These are phyloP conservation scores for Suaeda aralocaspica DNA, from an alignment of 148 eudicot species.

Conservation along the genomic window DNA sequence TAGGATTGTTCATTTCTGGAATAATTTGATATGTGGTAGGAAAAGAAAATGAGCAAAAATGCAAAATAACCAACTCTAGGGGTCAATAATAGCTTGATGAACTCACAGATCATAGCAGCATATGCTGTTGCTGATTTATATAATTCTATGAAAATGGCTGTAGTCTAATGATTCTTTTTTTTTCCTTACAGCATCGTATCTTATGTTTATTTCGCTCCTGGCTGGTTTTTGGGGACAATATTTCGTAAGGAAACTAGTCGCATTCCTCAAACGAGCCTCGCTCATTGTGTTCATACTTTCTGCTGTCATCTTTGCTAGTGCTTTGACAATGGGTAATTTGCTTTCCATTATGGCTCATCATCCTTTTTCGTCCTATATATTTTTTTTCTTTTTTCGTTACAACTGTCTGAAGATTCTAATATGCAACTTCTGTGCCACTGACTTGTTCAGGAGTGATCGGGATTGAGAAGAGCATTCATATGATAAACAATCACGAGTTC, in stretches of 20 bases:
- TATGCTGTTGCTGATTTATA: neutral
- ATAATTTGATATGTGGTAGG: neutral
- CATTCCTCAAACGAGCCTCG: conserved; percentile 73
- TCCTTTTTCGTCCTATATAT: too few relatives aligned
- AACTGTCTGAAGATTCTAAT: neutral
- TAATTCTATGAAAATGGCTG: neutral
- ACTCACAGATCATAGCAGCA: neutral
- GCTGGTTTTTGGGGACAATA: conserved; percentile 99
- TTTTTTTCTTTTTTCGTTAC: too few relatives aligned
- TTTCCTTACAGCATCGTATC: conserved; percentile 70
- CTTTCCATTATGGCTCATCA: neutral
- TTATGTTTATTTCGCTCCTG: conserved; percentile 61
- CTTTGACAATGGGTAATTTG: conserved; percentile 83
- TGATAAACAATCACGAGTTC: conserved; percentile 71
- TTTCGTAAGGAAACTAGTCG: conserved; percentile 66
- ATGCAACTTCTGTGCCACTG: neutral
- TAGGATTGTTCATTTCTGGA: neutral
- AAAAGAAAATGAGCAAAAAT: neutral
- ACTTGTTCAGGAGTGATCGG: conserved; percentile 68
- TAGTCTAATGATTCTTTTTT: conserved; percentile 4
- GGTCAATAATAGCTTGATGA: neutral
- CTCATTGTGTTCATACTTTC: conserved; percentile 87
- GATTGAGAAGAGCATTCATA: conserved; percentile 51
- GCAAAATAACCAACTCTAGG: neutral
- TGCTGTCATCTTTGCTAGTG: conserved; percentile 87